Base-by-base conservation (phyloP, 108 stramenopile species). In the Pseudonitzschia pungens region DNA sequence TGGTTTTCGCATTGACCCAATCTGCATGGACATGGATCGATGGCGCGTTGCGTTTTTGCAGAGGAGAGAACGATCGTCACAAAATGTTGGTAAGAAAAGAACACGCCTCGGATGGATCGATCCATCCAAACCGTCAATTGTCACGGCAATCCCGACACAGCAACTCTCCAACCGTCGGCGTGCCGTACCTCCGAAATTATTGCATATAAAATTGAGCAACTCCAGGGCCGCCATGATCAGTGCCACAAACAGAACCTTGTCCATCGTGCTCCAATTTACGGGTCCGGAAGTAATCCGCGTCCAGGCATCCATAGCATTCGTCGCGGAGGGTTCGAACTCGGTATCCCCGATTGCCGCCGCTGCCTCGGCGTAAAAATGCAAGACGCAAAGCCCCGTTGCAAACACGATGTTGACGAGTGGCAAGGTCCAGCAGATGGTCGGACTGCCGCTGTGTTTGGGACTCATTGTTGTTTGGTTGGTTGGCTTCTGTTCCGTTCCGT, bases 161-260 rank as follows among this genome's bases (percentile, higher is more conserved):
- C 32, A 36, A 64, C 48, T 51, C 11, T n/a, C 10, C 64, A 51
- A 65, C 14, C 12, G 10, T 18, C 14, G 60, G 33, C 26, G 20
- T 50, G 42, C 52, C 81, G 21, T 70, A 82, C 81, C 60, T 69
- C 70, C 81, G 4, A 63, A 73, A 53, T 71, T 36, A 21, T 51
- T 54, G 32, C 68, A 48, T 31, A 80, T 42, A 42, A 54, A 80
- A 36, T 74, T 70, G 16, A 84, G 50, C 8, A 72, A 21, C 51
- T 84, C 83, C 64, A 84, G 51, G 0, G 65, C 72, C 27, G 80
- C 18, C 44, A 84, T 50, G 42, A 81, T 69, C 8, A 84, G 65
- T 24, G 69, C 68, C 11, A 59, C 40, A 57, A 84, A 80, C 20
- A 84, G 69, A 24, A 84, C 62, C 45, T 77, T 73, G 51, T 84